These are phyloP conservation scores for Malus sylvestris DNA, from an alignment of 306 rosid genomes.

Conservation along the genomic window DNA sequence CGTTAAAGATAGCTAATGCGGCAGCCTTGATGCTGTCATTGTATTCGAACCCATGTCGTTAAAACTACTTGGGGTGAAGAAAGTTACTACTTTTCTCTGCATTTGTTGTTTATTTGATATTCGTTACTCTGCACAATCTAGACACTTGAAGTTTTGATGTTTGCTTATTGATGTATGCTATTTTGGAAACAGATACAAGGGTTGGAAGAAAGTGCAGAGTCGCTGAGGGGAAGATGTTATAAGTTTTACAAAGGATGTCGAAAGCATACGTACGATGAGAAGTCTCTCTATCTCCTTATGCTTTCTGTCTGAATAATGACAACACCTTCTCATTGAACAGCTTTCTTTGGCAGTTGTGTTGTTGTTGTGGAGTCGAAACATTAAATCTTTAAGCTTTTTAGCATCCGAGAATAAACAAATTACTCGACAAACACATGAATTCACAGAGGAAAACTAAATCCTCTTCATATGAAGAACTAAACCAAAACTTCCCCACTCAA, in stretches of 20 bases:
- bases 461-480: background rate
- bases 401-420: too few species aligned
- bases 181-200: conserved; percentile 66
- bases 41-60: background rate
- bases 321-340: background rate
- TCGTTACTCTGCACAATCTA: background rate
- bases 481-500: too few species aligned
- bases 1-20: too few species aligned
- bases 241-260: conserved; percentile 94
- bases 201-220: conserved; percentile 93
- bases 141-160: background rate
- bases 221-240: conserved; percentile 81
- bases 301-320: background rate
- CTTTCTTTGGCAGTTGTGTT: background rate
- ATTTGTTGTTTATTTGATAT: background rate
- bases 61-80: background rate
- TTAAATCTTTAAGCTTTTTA: background rate
- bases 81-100: background rate
- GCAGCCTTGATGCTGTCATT: background rate
- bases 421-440: background rate
- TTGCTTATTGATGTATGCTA: conserved; percentile 8
- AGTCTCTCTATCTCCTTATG: background rate
- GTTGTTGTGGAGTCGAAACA: background rate
- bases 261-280: conserved; percentile 62
- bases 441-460: background rate